Base-by-base conservation (phyloP, 352 stramenopile species). In the Globisporangium cystogenes region DNA sequence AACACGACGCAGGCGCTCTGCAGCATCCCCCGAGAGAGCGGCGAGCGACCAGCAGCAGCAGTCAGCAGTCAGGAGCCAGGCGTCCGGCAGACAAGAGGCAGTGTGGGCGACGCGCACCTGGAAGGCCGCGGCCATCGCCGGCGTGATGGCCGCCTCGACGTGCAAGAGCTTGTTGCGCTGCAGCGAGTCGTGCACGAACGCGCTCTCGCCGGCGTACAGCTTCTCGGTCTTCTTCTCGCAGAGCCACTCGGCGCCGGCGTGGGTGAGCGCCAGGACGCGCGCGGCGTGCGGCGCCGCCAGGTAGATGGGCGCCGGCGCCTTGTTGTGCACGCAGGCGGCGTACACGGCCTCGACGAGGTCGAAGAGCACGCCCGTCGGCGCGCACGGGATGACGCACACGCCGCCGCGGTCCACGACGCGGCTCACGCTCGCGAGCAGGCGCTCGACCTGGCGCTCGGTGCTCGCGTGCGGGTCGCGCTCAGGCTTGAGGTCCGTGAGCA, bases 191-290 rank as follows among this genome's bases (percentile, higher is more conserved):
- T 90, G 81, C 4, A 83, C 31, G 33, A 95, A 95, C 0, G 81
- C 78, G 26, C 75, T 59, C 59, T 93, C 80, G 18, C 80, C 76
- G 11, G 65, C 71, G 40, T 86, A 93, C 16, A 93, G 50, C 44
- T 86, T 87, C 23, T 90, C 78, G 16, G 85, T 72, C 47, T 91
- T 92, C 57, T 91, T 91, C 53, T 95, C 74, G 51, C 80, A 91
- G 4, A 95, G 61, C 73, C 84, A 95, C 60, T 95, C 82, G 5
- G 84, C 69, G 3, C 78, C 84, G 5, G 59, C 29, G 31, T 87
- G 62, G 0, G 78, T 82, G 20, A 82, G 46, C 31, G 85, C 65
- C 46, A 92, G 63, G 1, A 83, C 59, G 7, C 68, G 62, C 16
- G 64, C 60, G 6, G 77, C 77, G 41, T 73, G 51, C 18, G 82